Evolutionary conservation across 257 asterid species (phyloP), one percentile per base, ranked within the genome.

Genomic region (Penstemon eatonii): DNA sequence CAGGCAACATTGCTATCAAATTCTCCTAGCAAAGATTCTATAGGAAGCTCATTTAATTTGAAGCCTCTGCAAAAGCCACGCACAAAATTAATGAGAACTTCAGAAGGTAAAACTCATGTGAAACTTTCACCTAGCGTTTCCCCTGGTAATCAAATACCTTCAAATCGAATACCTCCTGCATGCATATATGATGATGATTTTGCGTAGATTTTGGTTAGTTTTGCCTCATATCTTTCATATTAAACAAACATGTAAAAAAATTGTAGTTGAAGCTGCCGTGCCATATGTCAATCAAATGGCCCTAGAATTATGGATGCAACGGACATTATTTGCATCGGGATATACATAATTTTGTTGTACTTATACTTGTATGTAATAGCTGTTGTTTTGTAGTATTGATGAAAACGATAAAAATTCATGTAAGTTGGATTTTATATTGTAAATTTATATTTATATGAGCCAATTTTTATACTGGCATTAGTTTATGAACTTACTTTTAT

Each of bases 161-260:
- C 75, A 70, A 85, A 80, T 70, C 81, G 77, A 64, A 45, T 68
- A 52, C 78, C 85, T 72, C 82, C 84, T 68, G 73, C 59, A 60
- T 74, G 43, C 74, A 45, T 74, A 52, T 60, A 58, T 56, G 89
- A 87, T 67, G 93, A 87, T 68, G 97, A 92, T 84, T 92, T 88
- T 73, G 81, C 59, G 40, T 89, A 86, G 77, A 67, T 69, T 77
- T 72, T 53, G 71, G 50, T 36, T 61, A 38, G 15, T 47, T 66
- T 60, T 11, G 25, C 66, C 45, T 59, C 52, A 7, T 40, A n/a
- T 47, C 49, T 66, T 11, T n/a, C 58, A 2, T 12, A 70, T 10
- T 2, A 3, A n/a, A 44, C 41, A 47, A 6, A 63, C 51, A 42
- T 60, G 15, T 47, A 8, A 7, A 62, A 18, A 39, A 10, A 41